Conservation (phyloP, 2,329 filamentous ascomycete genomes). For the Sporothrix mexicana region DNA sequence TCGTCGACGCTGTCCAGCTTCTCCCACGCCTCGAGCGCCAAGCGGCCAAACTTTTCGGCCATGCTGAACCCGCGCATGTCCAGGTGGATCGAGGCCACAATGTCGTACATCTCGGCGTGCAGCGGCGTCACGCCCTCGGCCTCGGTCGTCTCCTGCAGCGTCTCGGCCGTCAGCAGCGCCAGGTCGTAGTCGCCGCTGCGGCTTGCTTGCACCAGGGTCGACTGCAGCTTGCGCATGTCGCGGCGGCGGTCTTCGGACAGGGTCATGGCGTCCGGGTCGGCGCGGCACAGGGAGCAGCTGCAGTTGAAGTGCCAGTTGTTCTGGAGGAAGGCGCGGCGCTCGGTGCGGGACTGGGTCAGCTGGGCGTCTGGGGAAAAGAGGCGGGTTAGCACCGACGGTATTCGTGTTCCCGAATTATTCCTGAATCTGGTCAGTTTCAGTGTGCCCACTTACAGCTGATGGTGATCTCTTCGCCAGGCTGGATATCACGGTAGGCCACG, state of each 20-base stretch:
- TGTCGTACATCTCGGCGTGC: constrained; percentile 35
- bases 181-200: constrained; percentile 31
- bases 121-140: constrained; percentile 35
- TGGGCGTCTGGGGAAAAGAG: constrained; percentile 29
- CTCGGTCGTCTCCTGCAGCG: constrained; percentile 31
- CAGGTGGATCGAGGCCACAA: constrained; percentile 34
- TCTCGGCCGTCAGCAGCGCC: constrained; percentile 29
- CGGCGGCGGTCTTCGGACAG: constrained; percentile 39
- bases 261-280: constrained; percentile 34
- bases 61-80: constrained; percentile 30
- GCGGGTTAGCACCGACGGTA: neutral
- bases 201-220: constrained; percentile 40
- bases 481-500: constrained; percentile 45
- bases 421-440: no score
- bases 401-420: no score
- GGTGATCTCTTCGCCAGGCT: constrained; percentile 46
- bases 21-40: constrained; percentile 34
- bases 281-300: constrained; percentile 40
- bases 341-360: constrained; percentile 33
- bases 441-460: constrained; percentile 44
- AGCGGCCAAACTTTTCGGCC: constrained; percentile 29
- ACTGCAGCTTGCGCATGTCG: constrained; percentile 36
- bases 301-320: constrained; percentile 42
- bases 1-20: constrained; percentile 36
- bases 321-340: constrained; percentile 34